Conservation (phyloP, 2,329 filamentous ascomycete genomes). For the Pyricularia sp. region DNA sequence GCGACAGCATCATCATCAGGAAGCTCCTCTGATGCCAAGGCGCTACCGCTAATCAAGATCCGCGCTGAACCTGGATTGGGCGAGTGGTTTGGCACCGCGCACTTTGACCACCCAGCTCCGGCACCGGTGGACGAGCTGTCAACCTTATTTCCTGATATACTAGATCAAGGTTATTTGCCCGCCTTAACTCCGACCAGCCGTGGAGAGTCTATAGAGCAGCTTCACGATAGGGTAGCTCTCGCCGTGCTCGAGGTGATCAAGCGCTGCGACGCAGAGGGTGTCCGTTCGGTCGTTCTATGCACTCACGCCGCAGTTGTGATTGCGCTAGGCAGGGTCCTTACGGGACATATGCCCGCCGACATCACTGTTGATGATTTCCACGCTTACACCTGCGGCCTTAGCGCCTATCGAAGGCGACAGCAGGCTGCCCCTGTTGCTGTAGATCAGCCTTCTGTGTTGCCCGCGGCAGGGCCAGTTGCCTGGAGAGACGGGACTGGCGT, state of each 20-base stretch:
- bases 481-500: slow-evolving; percentile 56
- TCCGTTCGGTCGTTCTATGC: slow-evolving; percentile 67
- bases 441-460: slow-evolving; percentile 15
- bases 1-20: not conserved
- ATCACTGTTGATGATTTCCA: slow-evolving; percentile 67
- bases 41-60: slow-evolving; percentile 25
- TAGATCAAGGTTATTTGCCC: slow-evolving; percentile 48
- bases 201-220: slow-evolving; percentile 70
- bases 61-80: slow-evolving; percentile 52
- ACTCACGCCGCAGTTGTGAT: slow-evolving; percentile 89
- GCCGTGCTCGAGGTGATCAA: slow-evolving; percentile 62
- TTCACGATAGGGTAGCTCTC: slow-evolving; percentile 72
- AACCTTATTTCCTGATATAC: slow-evolving; percentile 53
- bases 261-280: slow-evolving; percentile 61
- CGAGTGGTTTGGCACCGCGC: slow-evolving; percentile 87
- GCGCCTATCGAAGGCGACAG: slow-evolving; percentile 41
- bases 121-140: slow-evolving; percentile 55
- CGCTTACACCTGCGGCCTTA: slow-evolving; percentile 76
- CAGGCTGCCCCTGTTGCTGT: not conserved
- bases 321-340: slow-evolving; percentile 72
- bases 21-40: not conserved
- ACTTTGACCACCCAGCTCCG: slow-evolving; percentile 76
- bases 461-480: slow-evolving; percentile 15
- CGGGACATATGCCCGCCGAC: slow-evolving; percentile 65
- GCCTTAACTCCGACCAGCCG: slow-evolving; percentile 58